Conservation (phyloP, 495 filamentous ascomycete genomes). For the Terfezia claveryi region DNA sequence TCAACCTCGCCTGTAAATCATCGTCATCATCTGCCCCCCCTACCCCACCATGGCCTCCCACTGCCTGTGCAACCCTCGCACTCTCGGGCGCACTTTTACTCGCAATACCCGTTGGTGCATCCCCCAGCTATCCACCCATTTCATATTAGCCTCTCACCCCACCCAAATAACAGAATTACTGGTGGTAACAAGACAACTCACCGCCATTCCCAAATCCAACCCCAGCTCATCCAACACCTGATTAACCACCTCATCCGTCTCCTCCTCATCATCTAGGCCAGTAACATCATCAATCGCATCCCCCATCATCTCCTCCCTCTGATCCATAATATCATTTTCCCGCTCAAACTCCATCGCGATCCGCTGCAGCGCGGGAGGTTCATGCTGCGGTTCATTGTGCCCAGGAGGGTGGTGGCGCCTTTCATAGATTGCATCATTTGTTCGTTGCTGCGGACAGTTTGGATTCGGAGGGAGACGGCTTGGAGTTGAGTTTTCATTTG, state of each 20-base stretch:
- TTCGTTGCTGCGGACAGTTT: constrained; percentile 94
- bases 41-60: constrained; percentile 30
- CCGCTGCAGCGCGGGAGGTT: constrained; percentile 79
- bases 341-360: constrained; percentile 99
- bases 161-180: not conserved
- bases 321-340: constrained; percentile 98
- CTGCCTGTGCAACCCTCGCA: constrained; percentile 47
- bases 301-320: constrained; percentile 98
- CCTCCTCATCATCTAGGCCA: constrained; percentile 71
- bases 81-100: constrained; percentile 34
- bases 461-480: constrained; percentile 82
- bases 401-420: constrained; percentile 73
- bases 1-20: constrained; percentile 62
- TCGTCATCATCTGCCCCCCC: constrained; percentile 34
- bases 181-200: constrained; percentile 27
- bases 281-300: constrained; percentile 98
- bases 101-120: constrained; percentile 54
- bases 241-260: constrained; percentile 88
- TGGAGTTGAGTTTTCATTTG: constrained; percentile 92
- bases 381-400: constrained; percentile 94
- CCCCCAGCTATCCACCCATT: constrained; percentile 36
- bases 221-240: constrained; percentile 94
- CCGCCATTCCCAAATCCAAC: constrained; percentile 67
- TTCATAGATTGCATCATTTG: constrained; percentile 99
- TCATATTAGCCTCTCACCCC: not conserved